phyloP scores from a whole-genome alignment of 1,139 yeast genomes.

The Yamadazyma trypodendri region DNA sequence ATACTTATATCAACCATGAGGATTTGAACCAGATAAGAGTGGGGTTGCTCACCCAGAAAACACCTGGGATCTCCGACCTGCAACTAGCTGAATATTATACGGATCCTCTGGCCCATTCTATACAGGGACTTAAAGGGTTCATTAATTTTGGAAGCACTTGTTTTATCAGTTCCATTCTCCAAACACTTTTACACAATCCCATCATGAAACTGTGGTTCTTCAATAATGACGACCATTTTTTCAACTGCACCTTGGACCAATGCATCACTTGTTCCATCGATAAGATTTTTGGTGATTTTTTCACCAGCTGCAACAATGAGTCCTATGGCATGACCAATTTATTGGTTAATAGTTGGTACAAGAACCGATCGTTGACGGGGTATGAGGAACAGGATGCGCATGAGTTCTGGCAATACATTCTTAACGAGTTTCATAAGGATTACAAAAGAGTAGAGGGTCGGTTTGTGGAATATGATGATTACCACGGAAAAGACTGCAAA shows the following conservation, averaged over 20 bases:
- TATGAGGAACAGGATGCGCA: conserved; percentile 98
- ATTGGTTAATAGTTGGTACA: conserved; percentile 79
- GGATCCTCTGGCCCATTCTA: conserved; percentile 60
- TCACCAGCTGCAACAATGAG: conserved; percentile 49
- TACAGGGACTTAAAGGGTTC: conserved; percentile 80
- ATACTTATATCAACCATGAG: conserved; percentile 64
- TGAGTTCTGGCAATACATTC: conserved; percentile 89
- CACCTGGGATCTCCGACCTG: neutral
- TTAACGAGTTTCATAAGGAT: conserved; percentile 76
- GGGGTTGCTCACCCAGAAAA: neutral
- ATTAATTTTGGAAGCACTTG: conserved; percentile 96
- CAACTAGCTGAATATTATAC: conserved; percentile 19
- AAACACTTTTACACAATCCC: conserved; percentile 86
- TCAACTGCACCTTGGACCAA: conserved; percentile 43
- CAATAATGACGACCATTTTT: conserved; percentile 56
- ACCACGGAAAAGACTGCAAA: conserved; percentile 42
- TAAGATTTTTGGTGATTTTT: conserved; percentile 67
- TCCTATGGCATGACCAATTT: conserved; percentile 78
- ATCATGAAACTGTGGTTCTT: conserved; percentile 74
- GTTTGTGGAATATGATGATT: conserved; percentile 4
- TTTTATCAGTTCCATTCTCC: conserved; percentile 88
- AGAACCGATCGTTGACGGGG: conserved; percentile 83
- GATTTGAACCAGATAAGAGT: conserved; percentile 51
- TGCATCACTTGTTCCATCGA: conserved; percentile 88
- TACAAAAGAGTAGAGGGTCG: conserved; percentile 22